These are phyloP conservation scores for Cordyceps tenuipes DNA, from an alignment of 2,329 filamentous ascomycete genomes.

Conservation along the genomic window DNA sequence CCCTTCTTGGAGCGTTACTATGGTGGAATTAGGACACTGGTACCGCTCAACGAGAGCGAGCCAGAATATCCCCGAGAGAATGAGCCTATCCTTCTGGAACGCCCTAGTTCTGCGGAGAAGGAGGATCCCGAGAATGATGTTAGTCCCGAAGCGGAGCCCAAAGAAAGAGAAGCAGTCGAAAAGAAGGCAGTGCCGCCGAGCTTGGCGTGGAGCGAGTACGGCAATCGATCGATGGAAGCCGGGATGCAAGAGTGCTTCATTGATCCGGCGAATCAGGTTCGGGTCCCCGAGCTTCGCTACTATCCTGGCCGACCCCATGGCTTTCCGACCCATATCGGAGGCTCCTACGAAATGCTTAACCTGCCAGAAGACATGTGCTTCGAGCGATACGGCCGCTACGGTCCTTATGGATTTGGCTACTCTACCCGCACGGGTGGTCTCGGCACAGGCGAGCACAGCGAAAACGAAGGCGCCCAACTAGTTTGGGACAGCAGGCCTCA, in stretches of 20 bases:
- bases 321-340: conserved; percentile 76
- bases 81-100: conserved; percentile 32
- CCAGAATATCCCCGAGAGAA: conserved; percentile 73
- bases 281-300: conserved; percentile 62
- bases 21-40: conserved; percentile 70
- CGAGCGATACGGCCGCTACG: conserved; percentile 80
- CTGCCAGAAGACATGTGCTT: conserved; percentile 85
- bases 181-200: conserved; percentile 21
- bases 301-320: conserved; percentile 73
- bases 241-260: conserved; percentile 70
- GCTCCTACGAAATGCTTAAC: conserved; percentile 75
- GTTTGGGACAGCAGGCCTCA: conserved; percentile 66
- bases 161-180: conserved; percentile 11
- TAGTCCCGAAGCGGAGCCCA: conserved; percentile 14
- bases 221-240: conserved; percentile 33
- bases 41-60: conserved; percentile 55
- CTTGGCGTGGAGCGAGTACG: conserved; percentile 27
- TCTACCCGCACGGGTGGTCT: conserved; percentile 68
- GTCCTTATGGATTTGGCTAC: conserved; percentile 87
- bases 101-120: conserved; percentile 5
- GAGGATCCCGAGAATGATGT: background rate
- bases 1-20: conserved; percentile 83
- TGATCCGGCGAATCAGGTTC: conserved; percentile 55
- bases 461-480: conserved; percentile 68
- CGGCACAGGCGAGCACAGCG: conserved; percentile 77